Conservation (phyloP, 2,329 filamentous ascomycete species). For the Periconia sp. region DNA sequence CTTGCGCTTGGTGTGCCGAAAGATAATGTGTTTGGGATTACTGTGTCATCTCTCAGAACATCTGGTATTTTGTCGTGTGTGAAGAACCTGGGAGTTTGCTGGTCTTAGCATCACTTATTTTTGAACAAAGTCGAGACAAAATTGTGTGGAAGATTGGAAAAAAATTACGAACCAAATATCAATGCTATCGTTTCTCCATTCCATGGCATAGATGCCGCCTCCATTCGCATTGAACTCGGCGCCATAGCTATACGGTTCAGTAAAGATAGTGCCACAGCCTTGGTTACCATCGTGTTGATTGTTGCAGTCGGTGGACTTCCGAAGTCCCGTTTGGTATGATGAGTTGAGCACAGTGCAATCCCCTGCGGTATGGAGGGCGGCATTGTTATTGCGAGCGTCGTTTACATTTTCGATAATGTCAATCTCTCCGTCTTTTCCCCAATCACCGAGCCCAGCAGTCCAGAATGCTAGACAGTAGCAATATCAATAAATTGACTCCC, state of each 20-base stretch:
- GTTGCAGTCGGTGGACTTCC: constrained; percentile 50
- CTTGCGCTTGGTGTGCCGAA: constrained; percentile 68
- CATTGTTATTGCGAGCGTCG: constrained; percentile 35
- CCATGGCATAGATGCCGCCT: constrained; percentile 46
- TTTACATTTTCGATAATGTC: constrained; percentile 50
- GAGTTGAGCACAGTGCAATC: constrained; percentile 40
- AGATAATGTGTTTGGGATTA: constrained; percentile 57
- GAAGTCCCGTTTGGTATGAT: constrained; percentile 46
- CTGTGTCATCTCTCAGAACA: constrained; percentile 21
- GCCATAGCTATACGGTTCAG: constrained; percentile 25
- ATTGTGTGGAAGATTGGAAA: background rate
- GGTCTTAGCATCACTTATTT: no score
- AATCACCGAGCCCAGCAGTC: constrained; percentile 29
- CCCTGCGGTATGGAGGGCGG: constrained; percentile 46
- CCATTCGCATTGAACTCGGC: constrained; percentile 31
- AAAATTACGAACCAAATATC: constrained; percentile 58
- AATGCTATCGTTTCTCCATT: constrained; percentile 70
- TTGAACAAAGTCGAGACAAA: no score
- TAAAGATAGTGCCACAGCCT: constrained; percentile 20
- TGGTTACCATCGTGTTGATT: constrained; percentile 34
- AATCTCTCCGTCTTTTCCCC: constrained; percentile 39
- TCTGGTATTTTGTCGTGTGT: constrained; percentile 61
- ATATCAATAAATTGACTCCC: background rate
- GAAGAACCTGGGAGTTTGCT: constrained; percentile 58
- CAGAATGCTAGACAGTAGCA: constrained; percentile 14